Evolutionary conservation across 2,329 filamentous ascomycete species (phyloP).

Genomic region (Ophiocordyceps camponoti-floridani): DNA sequence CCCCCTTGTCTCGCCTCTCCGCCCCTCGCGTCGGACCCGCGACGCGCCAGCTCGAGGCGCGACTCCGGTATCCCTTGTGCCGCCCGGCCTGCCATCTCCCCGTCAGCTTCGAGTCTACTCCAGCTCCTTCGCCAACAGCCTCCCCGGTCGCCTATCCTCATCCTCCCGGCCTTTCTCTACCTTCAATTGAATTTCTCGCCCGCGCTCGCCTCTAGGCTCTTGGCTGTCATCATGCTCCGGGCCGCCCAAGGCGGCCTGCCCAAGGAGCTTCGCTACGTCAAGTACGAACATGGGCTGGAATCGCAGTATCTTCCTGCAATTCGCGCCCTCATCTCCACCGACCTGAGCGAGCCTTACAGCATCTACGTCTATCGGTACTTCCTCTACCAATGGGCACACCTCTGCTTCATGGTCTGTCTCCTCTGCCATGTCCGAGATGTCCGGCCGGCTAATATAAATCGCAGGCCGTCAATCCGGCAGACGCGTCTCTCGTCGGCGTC

Average conservation of each 20-base stretch:
- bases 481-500: conserved; percentile 61
- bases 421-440: not conserved
- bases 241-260: conserved; percentile 14
- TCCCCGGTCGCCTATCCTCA: not conserved
- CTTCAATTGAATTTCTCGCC: not conserved
- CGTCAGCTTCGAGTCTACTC: too few species aligned
- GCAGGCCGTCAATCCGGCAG: conserved; percentile 41
- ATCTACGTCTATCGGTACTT: conserved; percentile 99
- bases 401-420: conserved; percentile 72
- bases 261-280: conserved; percentile 36
- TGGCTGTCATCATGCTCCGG: not conserved
- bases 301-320: conserved; percentile 63
- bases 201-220: not conserved
- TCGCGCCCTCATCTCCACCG: conserved; percentile 82
- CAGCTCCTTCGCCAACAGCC: not conserved
- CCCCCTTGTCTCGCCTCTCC: too few species aligned
- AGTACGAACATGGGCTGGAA: conserved; percentile 44
- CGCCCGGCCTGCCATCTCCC: too few species aligned
- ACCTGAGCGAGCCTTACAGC: conserved; percentile 94
- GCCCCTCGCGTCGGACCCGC: too few species aligned
- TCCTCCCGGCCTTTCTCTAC: too few species aligned
- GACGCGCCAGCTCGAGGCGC: too few species aligned
- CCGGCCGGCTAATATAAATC: not conserved
- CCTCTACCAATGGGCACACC: conserved; percentile 87
- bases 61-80: too few species aligned